Percentiles rank a stretch among this genome's conserved stretches.
These are phyloP conservation scores for Magnolia sinica DNA, from an alignment of 164 flowering plant species.

Conservation along the genomic window DNA sequence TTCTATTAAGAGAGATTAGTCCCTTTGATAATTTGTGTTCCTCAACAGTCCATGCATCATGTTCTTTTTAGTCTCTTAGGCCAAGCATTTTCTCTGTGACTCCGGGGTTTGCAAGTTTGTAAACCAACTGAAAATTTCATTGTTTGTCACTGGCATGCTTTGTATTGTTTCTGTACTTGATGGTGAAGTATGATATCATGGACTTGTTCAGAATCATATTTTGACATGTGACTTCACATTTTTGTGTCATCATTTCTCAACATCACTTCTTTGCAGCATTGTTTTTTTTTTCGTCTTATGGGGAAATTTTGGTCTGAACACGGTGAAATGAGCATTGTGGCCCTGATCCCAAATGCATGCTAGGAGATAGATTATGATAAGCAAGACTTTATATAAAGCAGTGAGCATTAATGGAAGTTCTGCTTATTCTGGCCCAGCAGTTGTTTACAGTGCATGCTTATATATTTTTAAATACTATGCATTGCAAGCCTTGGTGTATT, in stretches of 20 bases:
- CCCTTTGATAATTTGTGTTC: background rate
- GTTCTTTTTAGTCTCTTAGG: too few species aligned
- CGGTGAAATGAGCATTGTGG: too few species aligned
- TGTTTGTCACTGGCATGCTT: background rate
- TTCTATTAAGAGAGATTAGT: background rate
- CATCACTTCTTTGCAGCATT: too few species aligned
- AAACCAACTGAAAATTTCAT: background rate
- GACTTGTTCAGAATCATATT: background rate
- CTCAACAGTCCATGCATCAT: background rate
- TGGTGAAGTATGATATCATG: background rate
- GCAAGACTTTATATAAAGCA: too few species aligned
- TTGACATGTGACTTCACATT: background rate
- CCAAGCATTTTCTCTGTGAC: too few species aligned
- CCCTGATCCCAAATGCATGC: too few species aligned
- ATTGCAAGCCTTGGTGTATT: background rate
- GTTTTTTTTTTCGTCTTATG: too few species aligned
- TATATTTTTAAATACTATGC: background rate
- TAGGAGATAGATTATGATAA: too few species aligned
- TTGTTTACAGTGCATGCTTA: background rate
- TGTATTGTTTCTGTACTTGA: background rate
- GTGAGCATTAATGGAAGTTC: too few species aligned
- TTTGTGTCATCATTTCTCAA: too few species aligned
- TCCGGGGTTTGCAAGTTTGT: too few species aligned
- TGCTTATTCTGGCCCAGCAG: background rate
- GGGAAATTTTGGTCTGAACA: too few species aligned